Base-by-base conservation (phyloP, 257 asterid species). In the Eustoma russellianum region DNA sequence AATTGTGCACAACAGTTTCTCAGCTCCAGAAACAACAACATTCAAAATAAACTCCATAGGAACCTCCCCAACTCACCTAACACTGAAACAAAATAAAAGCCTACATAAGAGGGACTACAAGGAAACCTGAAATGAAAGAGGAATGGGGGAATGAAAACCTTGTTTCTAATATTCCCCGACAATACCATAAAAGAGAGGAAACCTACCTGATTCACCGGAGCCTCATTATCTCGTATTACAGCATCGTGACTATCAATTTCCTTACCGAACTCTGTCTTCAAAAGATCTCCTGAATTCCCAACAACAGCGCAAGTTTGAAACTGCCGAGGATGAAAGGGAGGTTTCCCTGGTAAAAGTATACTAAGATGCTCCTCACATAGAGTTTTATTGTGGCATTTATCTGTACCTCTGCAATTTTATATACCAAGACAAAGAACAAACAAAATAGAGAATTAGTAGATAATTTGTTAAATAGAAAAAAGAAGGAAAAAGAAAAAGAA, bases 201-300 rank as follows among this genome's bases (percentile, higher is more conserved):
- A 9, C 24, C 59, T 73, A 92, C 98, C 90, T 81, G 79, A 69
- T 79, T 88, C 66, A 92, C 97, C 33, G 97, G 98, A 59, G 97
- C 98, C 75, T 92, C 98, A 61, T 88, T 92, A 74, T 92, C 98
- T 76, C 98, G 81, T 67, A 88, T 81, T 55, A 92, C 97, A 35
- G 88, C 94, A 77, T 92, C 98, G 52, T 92, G 98, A 48, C 88
- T 68, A 66, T 92, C 98, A 63, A 92, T 92, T 77, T 92, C 98
- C 69, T 76, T 54, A 33, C 98, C 98, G 61, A 88, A 92, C 67
- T 85, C 82, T 7, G 93, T 92, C 84, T 92, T 92, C 59, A 92
- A 70, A 60, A 92, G 97, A 70, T 92, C 98, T 55, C 98, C 98
- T 0, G 98, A 92, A 74, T 92, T 92, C 52, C 98, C 97, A 59